Conservation (phyloP, 192 early-diverging fungal species). For the Linnemannia hyalina region DNA sequence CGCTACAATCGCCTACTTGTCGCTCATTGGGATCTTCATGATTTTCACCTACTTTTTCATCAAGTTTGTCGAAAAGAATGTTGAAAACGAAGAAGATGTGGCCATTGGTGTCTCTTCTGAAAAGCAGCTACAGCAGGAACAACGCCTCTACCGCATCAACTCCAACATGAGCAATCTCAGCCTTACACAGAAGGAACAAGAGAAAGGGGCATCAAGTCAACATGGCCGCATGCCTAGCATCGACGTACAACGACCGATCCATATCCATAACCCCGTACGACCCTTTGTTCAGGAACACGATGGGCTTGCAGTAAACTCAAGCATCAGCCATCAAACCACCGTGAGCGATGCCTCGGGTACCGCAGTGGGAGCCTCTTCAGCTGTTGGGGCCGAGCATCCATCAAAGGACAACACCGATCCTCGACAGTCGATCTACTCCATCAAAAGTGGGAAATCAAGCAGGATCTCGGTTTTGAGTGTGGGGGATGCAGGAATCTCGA, state of each 20-base stretch:
- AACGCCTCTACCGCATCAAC: constrained; percentile 37
- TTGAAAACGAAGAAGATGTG: constrained; percentile 46
- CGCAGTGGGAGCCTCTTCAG: constrained; percentile 24
- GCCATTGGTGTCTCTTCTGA: constrained; percentile 41
- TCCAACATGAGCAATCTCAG: constrained; percentile 50
- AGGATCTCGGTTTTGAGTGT: constrained; percentile 12
- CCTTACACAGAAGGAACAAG: constrained; percentile 10
- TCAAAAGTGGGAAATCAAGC: constrained; percentile 8
- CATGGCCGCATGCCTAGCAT: neutral
- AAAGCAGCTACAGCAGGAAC: constrained; percentile 25
- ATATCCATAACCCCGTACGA: neutral
- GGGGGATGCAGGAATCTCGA: neutral
- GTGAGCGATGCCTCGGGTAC: constrained; percentile 30
- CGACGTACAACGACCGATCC: neutral
- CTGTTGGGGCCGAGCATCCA: constrained; percentile 1
- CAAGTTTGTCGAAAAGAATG: constrained; percentile 64
- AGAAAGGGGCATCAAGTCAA: neutral
- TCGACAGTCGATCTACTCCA: constrained; percentile 25
- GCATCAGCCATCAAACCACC: constrained; percentile 22
- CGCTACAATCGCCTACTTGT: constrained; percentile 76
- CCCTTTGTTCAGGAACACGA: constrained; percentile 15
- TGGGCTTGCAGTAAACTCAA: constrained; percentile 14
- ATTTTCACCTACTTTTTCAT: constrained; percentile 72
- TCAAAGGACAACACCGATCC: neutral
- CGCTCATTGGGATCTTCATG: constrained; percentile 68